phyloP scores from a whole-genome alignment of 2,329 filamentous ascomycete species.

The Apiospora pterosperma region DNA sequence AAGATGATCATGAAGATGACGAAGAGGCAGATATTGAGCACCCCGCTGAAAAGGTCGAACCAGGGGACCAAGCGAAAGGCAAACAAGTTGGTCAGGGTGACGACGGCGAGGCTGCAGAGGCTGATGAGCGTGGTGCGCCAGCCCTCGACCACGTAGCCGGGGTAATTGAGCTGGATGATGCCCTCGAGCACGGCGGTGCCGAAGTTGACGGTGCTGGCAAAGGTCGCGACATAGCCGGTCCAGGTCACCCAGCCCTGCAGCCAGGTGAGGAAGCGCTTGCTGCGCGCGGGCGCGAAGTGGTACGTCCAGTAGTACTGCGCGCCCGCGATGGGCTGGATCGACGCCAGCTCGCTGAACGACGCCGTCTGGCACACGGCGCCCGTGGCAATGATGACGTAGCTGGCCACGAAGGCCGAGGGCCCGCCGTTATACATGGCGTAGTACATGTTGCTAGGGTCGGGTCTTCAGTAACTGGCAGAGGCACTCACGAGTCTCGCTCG shows the following conservation, averaged over 20 bases:
- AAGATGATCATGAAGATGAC: constrained; percentile 7
- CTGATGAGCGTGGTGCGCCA: constrained; percentile 10
- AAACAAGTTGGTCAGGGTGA: constrained; percentile 7
- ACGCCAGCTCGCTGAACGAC: constrained; percentile 8
- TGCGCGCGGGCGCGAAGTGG: constrained; percentile 5
- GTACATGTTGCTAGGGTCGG: constrained; percentile 8
- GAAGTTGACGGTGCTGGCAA: constrained; percentile 9
- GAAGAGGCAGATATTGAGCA: constrained; percentile 8
- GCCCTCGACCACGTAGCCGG: constrained; percentile 8
- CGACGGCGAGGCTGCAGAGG: constrained; percentile 2
- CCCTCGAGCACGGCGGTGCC: constrained; percentile 10
- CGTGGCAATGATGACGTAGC: constrained; percentile 8
- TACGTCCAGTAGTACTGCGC: constrained; percentile 13
- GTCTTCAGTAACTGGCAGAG: neutral
- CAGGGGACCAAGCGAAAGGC: constrained; percentile 9
- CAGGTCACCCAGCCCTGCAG: constrained; percentile 10
- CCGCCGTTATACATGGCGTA: constrained; percentile 11
- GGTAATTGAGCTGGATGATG: constrained; percentile 8
- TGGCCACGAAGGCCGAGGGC: constrained; percentile 8
- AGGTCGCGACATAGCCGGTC: constrained; percentile 9
- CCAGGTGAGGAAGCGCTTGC: constrained; percentile 10
- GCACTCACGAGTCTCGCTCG: neutral
- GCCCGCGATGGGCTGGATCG: constrained; percentile 11
- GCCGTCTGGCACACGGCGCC: constrained; percentile 8
- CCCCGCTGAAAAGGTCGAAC: constrained; percentile 7